These are phyloP conservation scores for Boletus pseudopeckii DNA, from an alignment of 768 basidiomycete genomes.

Conservation along the genomic window DNA sequence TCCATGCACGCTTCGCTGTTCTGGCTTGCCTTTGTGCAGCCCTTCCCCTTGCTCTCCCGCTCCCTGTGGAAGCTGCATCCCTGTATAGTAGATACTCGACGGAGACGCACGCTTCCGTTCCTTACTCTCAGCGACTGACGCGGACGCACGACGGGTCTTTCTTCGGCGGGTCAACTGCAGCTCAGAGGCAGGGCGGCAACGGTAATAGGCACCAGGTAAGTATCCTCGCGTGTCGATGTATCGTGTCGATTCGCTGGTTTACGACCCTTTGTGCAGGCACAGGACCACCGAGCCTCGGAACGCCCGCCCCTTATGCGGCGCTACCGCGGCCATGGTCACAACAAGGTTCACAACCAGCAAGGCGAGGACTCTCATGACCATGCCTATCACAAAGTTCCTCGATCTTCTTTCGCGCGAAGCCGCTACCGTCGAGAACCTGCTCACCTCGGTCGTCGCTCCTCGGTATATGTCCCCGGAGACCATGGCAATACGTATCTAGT, in stretches of 20 bases:
- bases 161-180: background rate
- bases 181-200: background rate
- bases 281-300: background rate
- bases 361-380: background rate
- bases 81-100: constrained; percentile 24
- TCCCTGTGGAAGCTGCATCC: constrained; percentile 39
- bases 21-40: constrained; percentile 45
- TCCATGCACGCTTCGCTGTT: constrained; percentile 45
- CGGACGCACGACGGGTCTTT: background rate
- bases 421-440: constrained; percentile 14
- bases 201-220: constrained; percentile 7
- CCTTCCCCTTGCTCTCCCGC: constrained; percentile 34
- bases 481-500: constrained; percentile 29
- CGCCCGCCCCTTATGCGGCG: constrained; percentile 20
- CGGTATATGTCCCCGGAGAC: constrained; percentile 22
- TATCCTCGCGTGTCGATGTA: background rate
- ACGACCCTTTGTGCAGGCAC: background rate
- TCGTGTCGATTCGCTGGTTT: background rate
- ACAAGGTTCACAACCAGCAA: background rate
- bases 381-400: constrained; percentile 6
- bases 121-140: background rate
- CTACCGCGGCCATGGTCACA: background rate
- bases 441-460: constrained; percentile 17
- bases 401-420: constrained; percentile 20
- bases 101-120: constrained; percentile 2